These are phyloP conservation scores for Monosporozyma aerobia DNA, from an alignment of 805 yeast genomes.

Conservation along the genomic window DNA sequence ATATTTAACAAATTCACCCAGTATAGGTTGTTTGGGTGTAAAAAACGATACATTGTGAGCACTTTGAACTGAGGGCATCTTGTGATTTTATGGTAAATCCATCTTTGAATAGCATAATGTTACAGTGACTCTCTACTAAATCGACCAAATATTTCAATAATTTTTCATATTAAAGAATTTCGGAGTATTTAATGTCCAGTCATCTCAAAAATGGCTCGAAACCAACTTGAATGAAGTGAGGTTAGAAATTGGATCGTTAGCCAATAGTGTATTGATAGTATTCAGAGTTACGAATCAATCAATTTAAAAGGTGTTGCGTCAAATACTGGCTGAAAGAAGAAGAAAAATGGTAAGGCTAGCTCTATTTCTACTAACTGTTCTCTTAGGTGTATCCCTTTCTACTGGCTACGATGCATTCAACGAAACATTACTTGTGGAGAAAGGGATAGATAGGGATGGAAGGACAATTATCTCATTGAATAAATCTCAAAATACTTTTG, in stretches of 20 bases:
- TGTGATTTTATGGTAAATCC: neutral
- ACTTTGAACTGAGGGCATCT: conserved; percentile 2
- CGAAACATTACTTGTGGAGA: neutral
- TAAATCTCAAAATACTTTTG: conserved; percentile 12
- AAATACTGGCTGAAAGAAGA: no score
- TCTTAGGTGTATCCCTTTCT: neutral
- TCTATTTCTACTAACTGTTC: neutral
- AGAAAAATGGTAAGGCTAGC: neutral
- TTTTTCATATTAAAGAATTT: neutral
- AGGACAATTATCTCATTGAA: conserved; percentile 20
- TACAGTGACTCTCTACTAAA: neutral
- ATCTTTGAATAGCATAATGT: neutral
- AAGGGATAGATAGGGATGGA: conserved; percentile 1
- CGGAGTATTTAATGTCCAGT: neutral
- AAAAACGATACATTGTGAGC: conserved; percentile 6
- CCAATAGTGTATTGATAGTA: no score
- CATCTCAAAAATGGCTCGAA: neutral
- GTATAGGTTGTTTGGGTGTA: conserved; percentile 10
- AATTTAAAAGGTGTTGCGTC: neutral
- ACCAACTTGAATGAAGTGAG: no score
- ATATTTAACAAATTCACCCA: conserved; percentile 8
- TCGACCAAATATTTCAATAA: neutral
- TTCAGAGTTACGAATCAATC: no score
- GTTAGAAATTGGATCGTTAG: no score
- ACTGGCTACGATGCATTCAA: neutral